phyloP scores from a whole-genome alignment of 2,329 filamentous ascomycete genomes.

The Pseudocercospora macadamiae region DNA sequence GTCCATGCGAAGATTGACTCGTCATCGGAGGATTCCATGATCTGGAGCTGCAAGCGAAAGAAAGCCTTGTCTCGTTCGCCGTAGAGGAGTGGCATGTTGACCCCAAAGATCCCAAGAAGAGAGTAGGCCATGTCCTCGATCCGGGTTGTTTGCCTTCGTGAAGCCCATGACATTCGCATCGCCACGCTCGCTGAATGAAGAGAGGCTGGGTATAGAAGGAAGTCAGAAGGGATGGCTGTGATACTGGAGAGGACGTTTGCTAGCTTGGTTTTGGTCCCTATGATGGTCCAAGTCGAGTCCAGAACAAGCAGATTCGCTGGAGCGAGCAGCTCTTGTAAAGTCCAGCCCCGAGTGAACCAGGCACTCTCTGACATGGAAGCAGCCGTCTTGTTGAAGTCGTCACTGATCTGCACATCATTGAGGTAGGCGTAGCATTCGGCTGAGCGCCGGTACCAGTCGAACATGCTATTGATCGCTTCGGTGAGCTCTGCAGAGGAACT shows the following conservation, averaged over 20 bases:
- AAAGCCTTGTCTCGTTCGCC: constrained; percentile 15
- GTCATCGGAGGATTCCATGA: constrained; percentile 18
- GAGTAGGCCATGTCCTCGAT: constrained; percentile 17
- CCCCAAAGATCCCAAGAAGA: no score
- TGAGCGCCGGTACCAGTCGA: constrained; percentile 24
- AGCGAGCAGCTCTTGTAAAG: no score
- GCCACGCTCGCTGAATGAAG: constrained; percentile 5
- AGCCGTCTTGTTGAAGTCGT: not conserved
- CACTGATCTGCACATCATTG: constrained; percentile 6
- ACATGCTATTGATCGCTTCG: constrained; percentile 30
- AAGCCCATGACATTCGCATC: constrained; percentile 10
- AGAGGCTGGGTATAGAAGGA: constrained; percentile 8
- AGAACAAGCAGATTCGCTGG: constrained; percentile 15
- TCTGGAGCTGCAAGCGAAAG: constrained; percentile 11
- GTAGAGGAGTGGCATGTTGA: no score
- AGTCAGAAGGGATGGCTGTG: constrained; percentile 7
- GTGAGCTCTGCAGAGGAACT: constrained; percentile 22
- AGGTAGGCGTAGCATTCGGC: constrained; percentile 25
- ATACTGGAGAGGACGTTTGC: not conserved
- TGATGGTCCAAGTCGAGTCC: constrained; percentile 24
- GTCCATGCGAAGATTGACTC: constrained; percentile 29
- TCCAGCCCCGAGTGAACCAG: constrained; percentile 23
- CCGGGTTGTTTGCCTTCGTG: constrained; percentile 11
- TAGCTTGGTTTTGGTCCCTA: not conserved
- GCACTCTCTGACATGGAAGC: not conserved